Evolutionary conservation across 768 basidiomycete genomes (phyloP).

Genomic region (Tephrocybe rancida): DNA sequence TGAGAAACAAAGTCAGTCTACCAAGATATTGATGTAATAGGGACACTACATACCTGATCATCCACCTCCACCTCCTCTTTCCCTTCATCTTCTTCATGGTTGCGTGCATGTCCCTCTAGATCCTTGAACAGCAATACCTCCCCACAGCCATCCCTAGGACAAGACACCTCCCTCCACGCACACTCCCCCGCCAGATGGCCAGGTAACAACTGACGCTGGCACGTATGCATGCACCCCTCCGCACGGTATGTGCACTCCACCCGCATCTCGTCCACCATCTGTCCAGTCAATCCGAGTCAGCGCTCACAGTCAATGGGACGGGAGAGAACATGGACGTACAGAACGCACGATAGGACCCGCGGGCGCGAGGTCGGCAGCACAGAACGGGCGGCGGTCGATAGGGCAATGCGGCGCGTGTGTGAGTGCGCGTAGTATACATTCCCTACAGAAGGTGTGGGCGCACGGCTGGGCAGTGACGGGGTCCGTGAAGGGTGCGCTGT

Average conservation of each 20-base stretch:
- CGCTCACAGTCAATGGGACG: not conserved
- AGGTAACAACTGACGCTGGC: slow-evolving; percentile 68
- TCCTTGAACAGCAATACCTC: slow-evolving; percentile 21
- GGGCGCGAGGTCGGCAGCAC: slow-evolving; percentile 56
- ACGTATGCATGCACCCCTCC: slow-evolving; percentile 63
- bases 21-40: not conserved
- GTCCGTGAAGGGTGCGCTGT: slow-evolving; percentile 71
- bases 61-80: not conserved
- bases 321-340: slow-evolving; percentile 40
- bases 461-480: slow-evolving; percentile 78
- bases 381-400: slow-evolving; percentile 75
- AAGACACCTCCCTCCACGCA: slow-evolving; percentile 41
- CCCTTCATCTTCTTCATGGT: slow-evolving; percentile 4
- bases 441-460: slow-evolving; percentile 84
- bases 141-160: slow-evolving; percentile 49
- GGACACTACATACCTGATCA: not conserved
- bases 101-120: slow-evolving; percentile 3
- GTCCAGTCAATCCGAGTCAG: not conserved
- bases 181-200: slow-evolving; percentile 67
- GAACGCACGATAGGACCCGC: slow-evolving; percentile 80
- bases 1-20: not conserved
- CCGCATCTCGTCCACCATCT: slow-evolving; percentile 84
- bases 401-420: slow-evolving; percentile 75
- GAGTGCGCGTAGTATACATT: slow-evolving; percentile 76
- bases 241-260: slow-evolving; percentile 69